phyloP scores from a whole-genome alignment of 148 eudicot genomes.

The Rhododendron mucronatum region DNA sequence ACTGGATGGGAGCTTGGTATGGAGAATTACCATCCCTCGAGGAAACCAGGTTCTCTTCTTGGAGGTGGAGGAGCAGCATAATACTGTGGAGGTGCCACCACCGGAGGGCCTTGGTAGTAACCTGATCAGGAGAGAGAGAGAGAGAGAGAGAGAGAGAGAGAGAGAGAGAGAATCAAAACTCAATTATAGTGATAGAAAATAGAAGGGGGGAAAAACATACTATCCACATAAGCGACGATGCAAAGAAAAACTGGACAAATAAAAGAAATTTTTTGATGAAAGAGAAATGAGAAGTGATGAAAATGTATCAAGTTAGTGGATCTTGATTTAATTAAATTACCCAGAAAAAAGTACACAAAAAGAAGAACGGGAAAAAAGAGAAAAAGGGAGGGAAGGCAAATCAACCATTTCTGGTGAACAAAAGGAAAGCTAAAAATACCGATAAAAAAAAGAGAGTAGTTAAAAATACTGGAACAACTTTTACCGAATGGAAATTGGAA shows the following conservation, averaged over 20 bases:
- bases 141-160: not conserved
- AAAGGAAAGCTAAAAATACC: too few relatives aligned
- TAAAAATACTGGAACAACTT: not conserved
- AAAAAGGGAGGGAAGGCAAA: not conserved
- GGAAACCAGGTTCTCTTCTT: slow-evolving; percentile 46
- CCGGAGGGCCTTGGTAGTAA: slow-evolving; percentile 72
- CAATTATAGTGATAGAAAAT: not conserved
- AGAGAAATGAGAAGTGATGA: too few relatives aligned
- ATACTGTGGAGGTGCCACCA: slow-evolving; percentile 74
- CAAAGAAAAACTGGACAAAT: not conserved
- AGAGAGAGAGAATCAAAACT: not conserved
- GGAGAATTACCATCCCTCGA: slow-evolving; percentile 60
- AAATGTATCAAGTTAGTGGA: not conserved
- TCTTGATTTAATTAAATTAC: not conserved
- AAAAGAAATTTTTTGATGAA: not conserved
- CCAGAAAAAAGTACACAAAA: not conserved
- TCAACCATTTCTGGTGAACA: not conserved
- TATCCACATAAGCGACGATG: not conserved
- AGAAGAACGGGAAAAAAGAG: not conserved
- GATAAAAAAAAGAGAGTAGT: too few relatives aligned
- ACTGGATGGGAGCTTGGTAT: too few relatives aligned
- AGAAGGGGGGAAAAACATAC: not conserved
- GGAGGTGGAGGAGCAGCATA: slow-evolving; percentile 55
- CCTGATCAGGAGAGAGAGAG: slow-evolving; percentile 20
- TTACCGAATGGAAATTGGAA: not conserved